Base-by-base conservation (phyloP, 2,329 filamentous ascomycete genomes). In the Sporothrix luriei region DNA sequence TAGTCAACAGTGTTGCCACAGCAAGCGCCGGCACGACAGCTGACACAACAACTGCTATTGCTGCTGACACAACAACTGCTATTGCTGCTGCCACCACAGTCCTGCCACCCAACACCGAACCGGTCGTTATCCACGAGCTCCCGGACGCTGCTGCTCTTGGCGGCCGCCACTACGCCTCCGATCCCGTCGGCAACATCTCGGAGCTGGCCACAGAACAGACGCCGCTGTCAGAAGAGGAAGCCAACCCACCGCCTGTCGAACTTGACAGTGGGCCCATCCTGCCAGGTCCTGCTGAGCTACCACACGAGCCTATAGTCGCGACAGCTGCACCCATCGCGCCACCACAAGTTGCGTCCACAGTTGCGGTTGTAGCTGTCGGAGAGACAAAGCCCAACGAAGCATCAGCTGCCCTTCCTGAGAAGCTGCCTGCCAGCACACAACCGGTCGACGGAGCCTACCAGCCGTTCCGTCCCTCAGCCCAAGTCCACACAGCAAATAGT, bases 161-260 rank as follows among this genome's bases (percentile, higher is more conserved):
- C 46, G 70, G 71, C 13, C 52, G 64, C 10, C 70, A 73, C 16
- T 74, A 75, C 9, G 52, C 70, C 3, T 79, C 77, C 16, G 76
- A 82, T 48, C 82, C 83, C 0, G 78, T 84, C 1, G 83, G 83
- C 0, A 52, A 80, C 19, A 76, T 85, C 26, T 80, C 83, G 3
- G 84, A 85, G 75, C 81, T 86, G 77, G 75, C 81, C 5, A 84
- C 82, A 11, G 79, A 81, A 21, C 74, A 79, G 26, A 84, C 83
- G 0, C 78, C 77, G 0, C 72, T 72, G 9, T 80, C 83, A 7
- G 75, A 75, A 0, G 78, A 81, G 6, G 83, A 85, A 71, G 76
- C 75, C 14, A 77, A 84, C 52, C 83, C 83, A 0, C 75, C 80
- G 0, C 80, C 82, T 0, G 78, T 84, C 3, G 83, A 85, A 73